Percentiles rank a stretch among this genome's conserved stretches.
Conservation (phyloP, 1,284 basidiomycete species). For the Cryptococcus depauperatus region DNA sequence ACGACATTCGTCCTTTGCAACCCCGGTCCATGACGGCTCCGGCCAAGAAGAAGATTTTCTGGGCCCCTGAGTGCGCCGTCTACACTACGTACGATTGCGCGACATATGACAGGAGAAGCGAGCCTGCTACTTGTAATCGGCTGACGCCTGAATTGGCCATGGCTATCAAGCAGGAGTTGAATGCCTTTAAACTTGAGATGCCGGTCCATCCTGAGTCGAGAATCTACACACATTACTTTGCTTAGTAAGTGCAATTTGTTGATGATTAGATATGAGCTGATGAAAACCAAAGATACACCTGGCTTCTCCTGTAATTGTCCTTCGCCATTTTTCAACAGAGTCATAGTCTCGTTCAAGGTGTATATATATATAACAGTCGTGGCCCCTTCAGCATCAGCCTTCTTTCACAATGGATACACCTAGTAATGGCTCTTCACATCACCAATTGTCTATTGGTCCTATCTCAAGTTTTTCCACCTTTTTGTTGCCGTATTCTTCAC, state of each 20-base stretch:
- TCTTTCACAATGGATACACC: too few species aligned
- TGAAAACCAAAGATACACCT: too few species aligned
- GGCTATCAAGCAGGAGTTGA: constrained; percentile 90
- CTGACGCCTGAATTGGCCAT: constrained; percentile 89
- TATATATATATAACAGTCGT: too few species aligned
- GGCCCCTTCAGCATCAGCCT: too few species aligned
- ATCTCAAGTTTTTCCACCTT: too few species aligned
- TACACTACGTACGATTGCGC: constrained; percentile 89
- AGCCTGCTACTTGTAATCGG: constrained; percentile 93
- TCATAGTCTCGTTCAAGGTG: too few species aligned
- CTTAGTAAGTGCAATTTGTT: constrained; percentile 32
- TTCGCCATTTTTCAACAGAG: too few species aligned
- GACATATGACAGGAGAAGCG: constrained; percentile 88
- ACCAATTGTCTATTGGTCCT: too few species aligned
- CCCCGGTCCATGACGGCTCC: constrained; percentile 33
- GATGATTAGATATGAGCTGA: too few species aligned
- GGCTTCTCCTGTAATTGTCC: too few species aligned
- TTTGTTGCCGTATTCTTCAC: too few species aligned
- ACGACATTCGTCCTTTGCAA: constrained; percentile 34
- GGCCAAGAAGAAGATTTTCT: constrained; percentile 59
- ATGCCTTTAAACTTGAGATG: constrained; percentile 98
- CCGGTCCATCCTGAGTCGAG: constrained; percentile 83
- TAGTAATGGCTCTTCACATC: too few species aligned
- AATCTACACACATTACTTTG: constrained; percentile 64
- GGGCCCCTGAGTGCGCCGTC: constrained; percentile 84